phyloP scores from a whole-genome alignment of 2,329 filamentous ascomycete genomes.

The Neofusicoccum umdonicola region DNA sequence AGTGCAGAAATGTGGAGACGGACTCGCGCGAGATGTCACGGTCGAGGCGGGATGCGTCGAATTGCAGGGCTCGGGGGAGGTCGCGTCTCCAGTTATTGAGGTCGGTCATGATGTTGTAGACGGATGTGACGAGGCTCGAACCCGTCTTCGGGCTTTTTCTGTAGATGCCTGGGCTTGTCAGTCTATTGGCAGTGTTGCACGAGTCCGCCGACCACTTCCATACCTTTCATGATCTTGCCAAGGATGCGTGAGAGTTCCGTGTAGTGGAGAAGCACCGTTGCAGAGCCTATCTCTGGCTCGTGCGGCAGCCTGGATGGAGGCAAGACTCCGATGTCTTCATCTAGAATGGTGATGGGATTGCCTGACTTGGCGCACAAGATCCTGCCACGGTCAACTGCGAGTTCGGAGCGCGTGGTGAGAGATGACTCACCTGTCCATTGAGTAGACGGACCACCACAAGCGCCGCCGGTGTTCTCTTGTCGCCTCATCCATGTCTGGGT shows the following conservation, averaged over 20 bases:
- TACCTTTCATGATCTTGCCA: conserved; percentile 44
- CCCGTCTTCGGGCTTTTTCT: conserved; percentile 49
- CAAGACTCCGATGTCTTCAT: conserved; percentile 52
- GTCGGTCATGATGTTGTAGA: conserved; percentile 51
- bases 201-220: not conserved
- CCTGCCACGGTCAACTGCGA: conserved; percentile 19
- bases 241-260: conserved; percentile 54
- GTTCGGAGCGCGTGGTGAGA: not conserved
- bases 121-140: conserved; percentile 48
- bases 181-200: not conserved
- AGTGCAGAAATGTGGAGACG: conserved; percentile 54
- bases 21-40: conserved; percentile 47
- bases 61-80: conserved; percentile 48
- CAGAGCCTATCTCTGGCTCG: conserved; percentile 45
- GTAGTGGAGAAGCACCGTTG: conserved; percentile 52
- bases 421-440: conserved; percentile 41
- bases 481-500: conserved; percentile 39
- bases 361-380: conserved; percentile 55
- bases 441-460: conserved; percentile 59
- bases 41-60: conserved; percentile 48
- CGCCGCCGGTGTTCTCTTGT: conserved; percentile 51
- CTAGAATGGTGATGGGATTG: conserved; percentile 55
- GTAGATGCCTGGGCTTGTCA: conserved; percentile 44
- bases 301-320: conserved; percentile 36
- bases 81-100: conserved; percentile 52